Base-by-base conservation (phyloP, 2,329 filamentous ascomycete genomes). In the Calonectria naviculata region DNA sequence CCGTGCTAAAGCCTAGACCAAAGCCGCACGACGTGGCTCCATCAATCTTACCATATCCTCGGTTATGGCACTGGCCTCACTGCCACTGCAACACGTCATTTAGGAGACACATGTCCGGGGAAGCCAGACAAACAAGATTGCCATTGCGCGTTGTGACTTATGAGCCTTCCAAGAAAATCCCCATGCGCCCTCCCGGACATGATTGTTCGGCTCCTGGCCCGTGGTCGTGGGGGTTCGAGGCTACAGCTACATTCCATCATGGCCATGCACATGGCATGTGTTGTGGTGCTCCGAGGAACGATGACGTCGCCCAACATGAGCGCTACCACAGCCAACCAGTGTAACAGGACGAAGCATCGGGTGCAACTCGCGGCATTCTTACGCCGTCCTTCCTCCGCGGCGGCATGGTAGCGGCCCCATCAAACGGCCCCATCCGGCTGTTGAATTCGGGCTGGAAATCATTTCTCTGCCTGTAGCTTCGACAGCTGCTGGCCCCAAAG, bases 31-130 rank as follows among this genome's bases (percentile, higher is more conserved):
- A 47, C 63, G 67, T 61, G 44, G 64, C 54, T 66, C 61, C 46
- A 65, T 56, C 46, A 46, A 42, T 52, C 21, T 44, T 31, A 38
- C 49, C 61, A 44, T 70, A 76, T 72, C 76, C 76, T 78, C 76
- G 76, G 74, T 47, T 76, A 75, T 72, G 63, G 62, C 6, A 47
- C 70, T 71, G 56, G 60, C 34, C 68, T 74, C 71, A 70, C 65
- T 49, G 24, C 42, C 8, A 17, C 65, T n/a, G 47, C n/a, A 71
- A 70, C 70, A 73, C 76, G 76, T 72, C 68, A 76, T 73, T 65
- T 74, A 63, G 54, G 38, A 61, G 36, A 68, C 64, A 64, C n/a
- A 72, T 52, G 65, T 68, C 74, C 70, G 75, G n/a, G n/a, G 70
- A 58, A 49, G 15, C 65, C 68, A 38, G 52, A 12, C 60, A 60